These are phyloP conservation scores for Brassica nigra DNA, from an alignment of 345 rosid genomes.

Conservation along the genomic window DNA sequence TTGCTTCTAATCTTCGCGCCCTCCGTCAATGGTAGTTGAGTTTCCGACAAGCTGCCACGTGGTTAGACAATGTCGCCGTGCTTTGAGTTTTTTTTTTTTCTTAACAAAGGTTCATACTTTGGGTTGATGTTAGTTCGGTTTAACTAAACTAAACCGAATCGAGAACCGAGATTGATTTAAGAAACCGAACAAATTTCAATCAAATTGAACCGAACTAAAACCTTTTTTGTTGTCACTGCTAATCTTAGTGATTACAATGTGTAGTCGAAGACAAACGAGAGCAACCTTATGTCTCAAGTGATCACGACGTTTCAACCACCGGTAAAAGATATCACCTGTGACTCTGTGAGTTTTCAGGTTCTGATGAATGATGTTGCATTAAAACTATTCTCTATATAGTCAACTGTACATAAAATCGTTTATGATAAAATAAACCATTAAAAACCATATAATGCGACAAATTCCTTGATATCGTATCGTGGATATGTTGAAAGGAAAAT, in stretches of 20 bases:
- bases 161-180: not conserved
- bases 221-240: not conserved
- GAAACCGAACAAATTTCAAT: not conserved
- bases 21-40: constrained; percentile 29
- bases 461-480: too few species aligned
- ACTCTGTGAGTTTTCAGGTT: not conserved
- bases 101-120: not conserved
- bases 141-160: not conserved
- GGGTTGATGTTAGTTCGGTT: not conserved
- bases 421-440: too few species aligned
- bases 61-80: constrained; percentile 28
- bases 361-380: not conserved
- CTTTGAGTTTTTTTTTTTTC: not conserved
- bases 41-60: constrained; percentile 21
- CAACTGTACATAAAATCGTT: too few species aligned
- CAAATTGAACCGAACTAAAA: not conserved
- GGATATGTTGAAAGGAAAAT: too few species aligned
- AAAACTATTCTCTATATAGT: too few species aligned
- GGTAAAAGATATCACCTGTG: not conserved
- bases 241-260: not conserved
- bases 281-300: not conserved
- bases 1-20: constrained; percentile 5
- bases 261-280: not conserved
- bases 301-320: not conserved
- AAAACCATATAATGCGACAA: too few species aligned